Base-by-base conservation (phyloP, 345 rosid species). In the Ailanthus altissimus region DNA sequence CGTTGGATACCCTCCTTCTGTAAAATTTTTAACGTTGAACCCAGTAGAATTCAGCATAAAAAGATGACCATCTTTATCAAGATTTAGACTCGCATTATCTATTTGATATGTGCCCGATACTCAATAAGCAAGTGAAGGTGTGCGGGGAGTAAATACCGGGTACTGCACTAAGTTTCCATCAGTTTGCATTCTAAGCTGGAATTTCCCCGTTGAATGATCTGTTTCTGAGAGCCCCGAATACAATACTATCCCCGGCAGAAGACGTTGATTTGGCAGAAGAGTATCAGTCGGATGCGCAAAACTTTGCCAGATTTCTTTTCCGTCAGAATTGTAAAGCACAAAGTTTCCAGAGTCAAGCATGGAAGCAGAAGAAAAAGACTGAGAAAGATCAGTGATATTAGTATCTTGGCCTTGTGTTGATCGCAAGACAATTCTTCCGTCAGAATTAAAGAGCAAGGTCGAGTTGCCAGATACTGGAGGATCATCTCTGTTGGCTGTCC, bases 341-440 rank as follows among this genome's bases (percentile, higher is more conserved):
- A 85, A 80, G 59, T 80, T 80, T 8, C 84, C 88, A 0, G 79
- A 77, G 59, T 82, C 80, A 2, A 79, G 82, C 80, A 82, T 78
- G 38, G 80, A 71, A 64, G 83, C 83, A 11, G 51, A 54, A 59
- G 76, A 68, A 21, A 66, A 69, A 5, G 62, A 16, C 6, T 12
- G 23, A 8, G 46, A 5, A 63, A 11, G 2, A 5, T 63, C 6
- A 11, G 25, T 8, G 8, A 72, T 21, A n/a, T 0, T 0, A 14
- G 54, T 32, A 1, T 15, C 58, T 16, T 18, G 45, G 43, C 72
- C 49, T 38, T 21, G 21, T 5, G 57, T 25, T 32, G 77, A 57
- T 54, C 16, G 73, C 53, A 82, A 38, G 53, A 76, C 32, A 28
- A 79, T 42, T 43, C 62, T 38, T 5, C 61, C 68, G 13, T 72